Evolutionary conservation across 257 asterid genomes (phyloP).

Genomic region (Solanum rostratum): DNA sequence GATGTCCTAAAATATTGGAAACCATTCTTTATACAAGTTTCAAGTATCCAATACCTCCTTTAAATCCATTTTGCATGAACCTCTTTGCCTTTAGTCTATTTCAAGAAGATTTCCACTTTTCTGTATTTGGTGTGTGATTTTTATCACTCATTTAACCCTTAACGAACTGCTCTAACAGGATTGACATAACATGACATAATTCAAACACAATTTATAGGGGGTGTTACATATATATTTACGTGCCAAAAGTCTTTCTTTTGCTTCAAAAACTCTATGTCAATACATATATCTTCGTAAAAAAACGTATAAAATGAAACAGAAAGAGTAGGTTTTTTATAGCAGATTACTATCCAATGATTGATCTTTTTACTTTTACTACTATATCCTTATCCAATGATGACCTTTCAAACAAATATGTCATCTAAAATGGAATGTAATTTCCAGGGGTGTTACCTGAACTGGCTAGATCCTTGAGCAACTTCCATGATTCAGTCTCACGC

Average conservation of each 20-base stretch:
- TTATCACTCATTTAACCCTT: neutral
- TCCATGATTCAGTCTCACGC: constrained; percentile 87
- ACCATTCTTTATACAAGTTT: neutral
- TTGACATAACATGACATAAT: neutral
- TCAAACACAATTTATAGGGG: neutral
- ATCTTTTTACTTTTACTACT: neutral
- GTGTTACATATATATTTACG: neutral
- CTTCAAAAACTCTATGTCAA: neutral
- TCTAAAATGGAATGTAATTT: neutral
- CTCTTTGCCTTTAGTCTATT: neutral
- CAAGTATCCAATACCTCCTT: neutral
- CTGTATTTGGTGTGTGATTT: neutral
- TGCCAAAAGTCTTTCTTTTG: neutral
- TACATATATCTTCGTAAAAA: neutral
- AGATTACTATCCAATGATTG: neutral
- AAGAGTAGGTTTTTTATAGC: neutral
- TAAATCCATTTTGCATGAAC: neutral
- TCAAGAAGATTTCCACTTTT: neutral
- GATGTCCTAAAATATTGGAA: neutral
- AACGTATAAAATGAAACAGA: neutral
- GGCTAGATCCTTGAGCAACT: constrained; percentile 73
- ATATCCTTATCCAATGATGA: neutral
- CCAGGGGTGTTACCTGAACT: constrained; percentile 43
- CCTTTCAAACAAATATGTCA: neutral
- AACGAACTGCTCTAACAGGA: neutral